Conservation (phyloP, 352 stramenopile species). For the Nothophytophthora sp. region DNA sequence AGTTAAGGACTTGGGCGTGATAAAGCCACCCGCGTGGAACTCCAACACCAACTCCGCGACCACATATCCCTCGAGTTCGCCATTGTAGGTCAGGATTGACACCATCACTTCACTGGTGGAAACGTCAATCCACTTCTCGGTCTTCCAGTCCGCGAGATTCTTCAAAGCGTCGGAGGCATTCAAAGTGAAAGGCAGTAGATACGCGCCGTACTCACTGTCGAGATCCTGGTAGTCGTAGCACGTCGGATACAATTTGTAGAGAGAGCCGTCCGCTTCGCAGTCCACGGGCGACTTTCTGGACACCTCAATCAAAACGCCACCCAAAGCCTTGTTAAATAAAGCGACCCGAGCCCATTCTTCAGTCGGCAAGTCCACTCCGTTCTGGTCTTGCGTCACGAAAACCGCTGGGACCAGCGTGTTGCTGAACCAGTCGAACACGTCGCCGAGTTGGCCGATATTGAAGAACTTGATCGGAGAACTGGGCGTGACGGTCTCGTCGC, state of each 20-base stretch:
- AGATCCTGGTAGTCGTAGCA: constrained; percentile 29
- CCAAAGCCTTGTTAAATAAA: constrained; percentile 40
- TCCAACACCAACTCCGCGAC: constrained; percentile 27
- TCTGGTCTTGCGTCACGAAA: constrained; percentile 51
- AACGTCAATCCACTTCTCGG: constrained; percentile 26
- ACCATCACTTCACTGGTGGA: constrained; percentile 31
- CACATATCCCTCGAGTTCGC: constrained; percentile 38
- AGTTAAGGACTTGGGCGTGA: constrained; percentile 21
- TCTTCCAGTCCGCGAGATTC: constrained; percentile 26
- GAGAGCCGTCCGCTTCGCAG: constrained; percentile 21
- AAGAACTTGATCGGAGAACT: constrained; percentile 44
- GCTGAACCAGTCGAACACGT: constrained; percentile 46
- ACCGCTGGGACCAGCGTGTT: constrained; percentile 38
- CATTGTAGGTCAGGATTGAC: constrained; percentile 46
- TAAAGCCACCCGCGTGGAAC: constrained; percentile 33
- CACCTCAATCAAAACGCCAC: constrained; percentile 30
- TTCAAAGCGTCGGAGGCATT: constrained; percentile 21
- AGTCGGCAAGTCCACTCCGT: constrained; percentile 23
- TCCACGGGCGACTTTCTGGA: constrained; percentile 4
- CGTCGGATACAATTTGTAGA: constrained; percentile 33
- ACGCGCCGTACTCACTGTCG: constrained; percentile 7
- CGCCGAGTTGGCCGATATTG: constrained; percentile 36
- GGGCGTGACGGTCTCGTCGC: constrained; percentile 36
- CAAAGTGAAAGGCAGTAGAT: constrained; percentile 27
- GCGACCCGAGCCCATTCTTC: constrained; percentile 30